phyloP scores from a whole-genome alignment of 108 stramenopile species.

The Cyclotella atomus region DNA sequence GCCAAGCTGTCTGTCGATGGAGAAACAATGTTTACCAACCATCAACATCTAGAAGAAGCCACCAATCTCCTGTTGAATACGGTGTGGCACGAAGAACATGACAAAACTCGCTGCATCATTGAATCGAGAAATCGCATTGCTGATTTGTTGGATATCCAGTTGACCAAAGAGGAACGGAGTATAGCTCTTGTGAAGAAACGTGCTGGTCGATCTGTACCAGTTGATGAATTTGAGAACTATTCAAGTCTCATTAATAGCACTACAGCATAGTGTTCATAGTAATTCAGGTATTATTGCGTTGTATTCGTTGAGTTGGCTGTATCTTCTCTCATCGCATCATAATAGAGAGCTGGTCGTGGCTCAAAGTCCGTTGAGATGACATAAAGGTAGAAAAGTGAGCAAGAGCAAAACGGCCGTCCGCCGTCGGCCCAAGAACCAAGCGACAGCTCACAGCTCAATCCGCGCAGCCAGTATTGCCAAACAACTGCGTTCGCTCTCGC shows the following conservation, averaged over 20 bases:
- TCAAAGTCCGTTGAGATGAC: too few relatives aligned
- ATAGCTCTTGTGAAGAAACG: conserved; percentile 13
- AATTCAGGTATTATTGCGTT: too few relatives aligned
- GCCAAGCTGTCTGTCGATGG: conserved; percentile 71
- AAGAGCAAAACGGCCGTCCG: too few relatives aligned
- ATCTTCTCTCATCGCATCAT: too few relatives aligned
- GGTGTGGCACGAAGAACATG: conserved; percentile 56
- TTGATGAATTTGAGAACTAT: conserved; percentile 59
- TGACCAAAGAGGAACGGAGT: conserved; percentile 27
- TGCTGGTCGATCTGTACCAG: conserved; percentile 2
- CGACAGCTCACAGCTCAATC: too few relatives aligned
- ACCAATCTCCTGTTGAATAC: conserved; percentile 46
- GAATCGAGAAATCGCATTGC: conserved; percentile 49
- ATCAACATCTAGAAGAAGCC: conserved; percentile 38
- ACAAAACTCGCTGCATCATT: conserved; percentile 22
- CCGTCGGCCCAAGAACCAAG: too few relatives aligned
- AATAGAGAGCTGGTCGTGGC: too few relatives aligned
- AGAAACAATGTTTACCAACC: conserved; percentile 19
- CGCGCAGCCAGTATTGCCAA: too few relatives aligned
- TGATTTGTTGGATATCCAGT: conserved; percentile 39
- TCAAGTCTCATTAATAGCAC: conserved; percentile 45
- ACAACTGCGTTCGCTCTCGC: too few relatives aligned
- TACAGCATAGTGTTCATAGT: too few relatives aligned
- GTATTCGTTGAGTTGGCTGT: too few relatives aligned
- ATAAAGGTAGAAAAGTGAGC: too few relatives aligned